A percentile compares a stretch with the other conserved stretches of the same genome.
These are phyloP conservation scores for Cyclocybe cylindracea DNA, from an alignment of 768 basidiomycete species.

Conservation along the genomic window DNA sequence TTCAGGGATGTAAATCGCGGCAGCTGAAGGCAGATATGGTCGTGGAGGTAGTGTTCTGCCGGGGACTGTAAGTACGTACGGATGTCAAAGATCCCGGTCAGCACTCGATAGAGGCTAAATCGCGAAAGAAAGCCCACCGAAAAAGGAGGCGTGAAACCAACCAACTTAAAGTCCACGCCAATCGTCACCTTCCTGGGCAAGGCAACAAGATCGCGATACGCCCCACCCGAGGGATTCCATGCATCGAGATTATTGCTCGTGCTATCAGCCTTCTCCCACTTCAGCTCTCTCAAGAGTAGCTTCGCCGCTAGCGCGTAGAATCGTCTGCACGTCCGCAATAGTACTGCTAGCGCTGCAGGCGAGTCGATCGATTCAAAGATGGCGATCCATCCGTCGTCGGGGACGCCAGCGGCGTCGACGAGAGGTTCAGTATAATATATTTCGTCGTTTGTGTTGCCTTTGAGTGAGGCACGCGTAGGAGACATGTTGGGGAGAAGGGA, in stretches of 20 bases:
- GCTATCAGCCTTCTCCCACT: slow-evolving; percentile 21
- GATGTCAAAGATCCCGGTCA: not conserved
- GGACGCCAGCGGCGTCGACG: slow-evolving; percentile 8
- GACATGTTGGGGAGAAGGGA: no score
- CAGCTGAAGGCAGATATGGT: slow-evolving; percentile 19
- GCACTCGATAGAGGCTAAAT: not conserved
- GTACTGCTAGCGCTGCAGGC: slow-evolving; percentile 17
- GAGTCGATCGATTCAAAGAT: slow-evolving; percentile 25
- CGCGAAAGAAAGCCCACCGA: not conserved
- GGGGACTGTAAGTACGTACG: slow-evolving; percentile 1
- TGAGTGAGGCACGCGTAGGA: no score
- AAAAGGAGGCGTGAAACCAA: not conserved
- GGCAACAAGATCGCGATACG: slow-evolving; percentile 8
- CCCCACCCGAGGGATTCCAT: slow-evolving; percentile 12
- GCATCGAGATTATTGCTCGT: slow-evolving; percentile 23
- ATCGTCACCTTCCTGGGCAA: slow-evolving; percentile 23
- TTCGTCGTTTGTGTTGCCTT: no score
- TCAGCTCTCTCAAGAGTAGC: slow-evolving; percentile 23
- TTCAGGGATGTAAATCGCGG: slow-evolving; percentile 22
- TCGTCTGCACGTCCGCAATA: slow-evolving; percentile 22
- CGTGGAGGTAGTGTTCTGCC: slow-evolving; percentile 21
- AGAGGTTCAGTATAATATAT: no score
- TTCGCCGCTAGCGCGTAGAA: slow-evolving; percentile 25
- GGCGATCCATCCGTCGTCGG: slow-evolving; percentile 31
- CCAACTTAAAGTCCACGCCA: slow-evolving; percentile 21